Evolutionary conservation across 225 moss, liverwort and hornwort species (phyloP).

Genomic region (Sphagnum contortum): DNA sequence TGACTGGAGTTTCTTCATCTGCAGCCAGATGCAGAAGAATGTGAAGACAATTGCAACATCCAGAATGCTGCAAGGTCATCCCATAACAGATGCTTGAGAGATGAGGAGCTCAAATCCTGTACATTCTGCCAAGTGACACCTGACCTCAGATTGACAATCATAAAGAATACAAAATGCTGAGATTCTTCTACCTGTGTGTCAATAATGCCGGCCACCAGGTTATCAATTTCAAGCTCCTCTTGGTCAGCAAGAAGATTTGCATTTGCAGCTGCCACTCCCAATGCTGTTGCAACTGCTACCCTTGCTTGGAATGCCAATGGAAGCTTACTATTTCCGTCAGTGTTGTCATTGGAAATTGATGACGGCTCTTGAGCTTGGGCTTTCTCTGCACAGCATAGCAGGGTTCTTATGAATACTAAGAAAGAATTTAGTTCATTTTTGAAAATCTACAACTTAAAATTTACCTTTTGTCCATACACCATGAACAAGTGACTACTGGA

Average conservation of each 20-base stretch:
- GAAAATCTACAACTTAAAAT: too few species aligned
- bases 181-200: slow-evolving; percentile 64
- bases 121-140: too few species aligned
- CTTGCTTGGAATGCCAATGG: slow-evolving; percentile 64
- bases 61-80: too few species aligned
- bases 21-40: not conserved
- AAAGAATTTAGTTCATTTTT: not conserved
- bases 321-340: slow-evolving; percentile 12
- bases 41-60: too few species aligned
- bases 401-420: not conserved
- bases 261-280: slow-evolving; percentile 88
- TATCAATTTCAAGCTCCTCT: slow-evolving; percentile 88
- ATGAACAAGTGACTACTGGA: too few species aligned
- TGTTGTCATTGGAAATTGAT: slow-evolving; percentile 4
- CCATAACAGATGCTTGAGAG: too few species aligned
- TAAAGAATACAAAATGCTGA: too few species aligned
- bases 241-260: slow-evolving; percentile 91
- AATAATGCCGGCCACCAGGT: slow-evolving; percentile 71
- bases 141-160: too few species aligned
- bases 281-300: slow-evolving; percentile 65
- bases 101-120: too few species aligned
- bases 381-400: slow-evolving; percentile 14
- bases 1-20: slow-evolving; percentile 74
- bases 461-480: too few species aligned
- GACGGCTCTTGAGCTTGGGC: slow-evolving; percentile 5